A percentile compares a stretch with the other conserved stretches of the same genome.
These are phyloP conservation scores for Rhizopus arrhizus DNA, from an alignment of 371 early-diverging fungal genomes.

Conservation along the genomic window DNA sequence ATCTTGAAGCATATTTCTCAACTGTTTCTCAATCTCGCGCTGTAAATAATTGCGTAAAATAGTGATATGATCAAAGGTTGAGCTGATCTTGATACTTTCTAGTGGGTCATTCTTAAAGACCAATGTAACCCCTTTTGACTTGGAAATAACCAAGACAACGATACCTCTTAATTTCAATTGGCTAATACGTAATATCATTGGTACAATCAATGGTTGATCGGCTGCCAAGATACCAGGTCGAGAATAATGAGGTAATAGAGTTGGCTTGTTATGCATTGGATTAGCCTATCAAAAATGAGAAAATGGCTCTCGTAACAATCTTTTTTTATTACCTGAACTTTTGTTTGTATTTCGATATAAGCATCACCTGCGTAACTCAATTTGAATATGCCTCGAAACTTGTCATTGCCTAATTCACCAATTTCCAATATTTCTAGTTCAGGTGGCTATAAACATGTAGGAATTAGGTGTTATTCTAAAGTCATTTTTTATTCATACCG, in stretches of 20 bases:
- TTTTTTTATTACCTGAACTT: slow-evolving; percentile 77
- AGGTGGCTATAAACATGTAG: slow-evolving; percentile 73
- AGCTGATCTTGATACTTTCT: slow-evolving; percentile 88
- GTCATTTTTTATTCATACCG: slow-evolving; percentile 50
- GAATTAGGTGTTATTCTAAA: slow-evolving; percentile 3
- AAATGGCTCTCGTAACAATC: not conserved
- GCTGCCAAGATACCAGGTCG: slow-evolving; percentile 82
- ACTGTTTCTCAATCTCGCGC: slow-evolving; percentile 86
- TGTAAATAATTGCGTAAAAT: slow-evolving; percentile 87
- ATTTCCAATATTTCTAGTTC: slow-evolving; percentile 98
- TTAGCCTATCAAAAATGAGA: slow-evolving; percentile 61
- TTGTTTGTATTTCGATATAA: slow-evolving; percentile 87
- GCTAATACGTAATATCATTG: slow-evolving; percentile 91
- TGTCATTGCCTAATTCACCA: slow-evolving; percentile 88
- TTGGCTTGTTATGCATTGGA: slow-evolving; percentile 70
- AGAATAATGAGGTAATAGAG: slow-evolving; percentile 62
- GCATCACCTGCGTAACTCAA: slow-evolving; percentile 94
- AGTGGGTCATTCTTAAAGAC: slow-evolving; percentile 97
- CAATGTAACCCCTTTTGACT: slow-evolving; percentile 89
- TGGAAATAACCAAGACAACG: slow-evolving; percentile 90
- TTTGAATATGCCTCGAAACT: slow-evolving; percentile 94
- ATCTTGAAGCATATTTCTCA: slow-evolving; percentile 88
- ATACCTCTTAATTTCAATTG: slow-evolving; percentile 89
- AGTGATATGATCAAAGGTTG: slow-evolving; percentile 91
- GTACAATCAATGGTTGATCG: slow-evolving; percentile 91